Evolutionary conservation across 2,329 filamentous ascomycete species (phyloP).

Genomic region (Colletotrichum higginsianum): DNA sequence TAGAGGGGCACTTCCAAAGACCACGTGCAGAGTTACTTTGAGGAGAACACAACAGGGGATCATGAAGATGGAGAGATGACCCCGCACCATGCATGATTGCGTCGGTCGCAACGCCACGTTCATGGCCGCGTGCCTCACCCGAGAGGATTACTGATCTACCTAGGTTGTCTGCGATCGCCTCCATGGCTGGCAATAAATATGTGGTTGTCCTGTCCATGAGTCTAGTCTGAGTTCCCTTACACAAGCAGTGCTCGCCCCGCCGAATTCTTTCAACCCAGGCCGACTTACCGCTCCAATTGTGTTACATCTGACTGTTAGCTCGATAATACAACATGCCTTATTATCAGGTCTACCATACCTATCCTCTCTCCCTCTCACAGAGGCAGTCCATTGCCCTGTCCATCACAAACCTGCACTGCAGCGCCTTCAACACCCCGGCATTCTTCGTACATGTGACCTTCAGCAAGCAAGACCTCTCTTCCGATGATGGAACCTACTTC

Average conservation of each 20-base stretch:
- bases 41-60: too few relatives aligned
- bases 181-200: neutral
- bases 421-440: constrained; percentile 15
- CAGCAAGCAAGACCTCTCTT: neutral
- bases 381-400: constrained; percentile 2
- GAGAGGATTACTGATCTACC: neutral
- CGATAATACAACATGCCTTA: constrained; percentile 9
- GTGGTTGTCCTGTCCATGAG: neutral
- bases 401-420: constrained; percentile 26
- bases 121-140: neutral
- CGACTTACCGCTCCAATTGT: neutral
- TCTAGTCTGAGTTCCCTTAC: too few relatives aligned
- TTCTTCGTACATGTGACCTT: constrained; percentile 31
- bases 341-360: constrained; percentile 19
- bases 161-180: neutral
- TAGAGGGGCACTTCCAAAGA: neutral
- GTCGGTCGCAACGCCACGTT: neutral
- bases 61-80: neutral
- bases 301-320: neutral
- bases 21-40: too few relatives aligned
- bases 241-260: neutral
- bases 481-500: constrained; percentile 15
- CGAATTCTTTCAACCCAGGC: neutral
- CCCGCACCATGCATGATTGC: neutral
- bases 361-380: neutral